Evolutionary conservation across 2,329 filamentous ascomycete genomes (phyloP), one percentile per base, ranked within the genome.

Genomic region (Cladosporium sphaerospermum): DNA sequence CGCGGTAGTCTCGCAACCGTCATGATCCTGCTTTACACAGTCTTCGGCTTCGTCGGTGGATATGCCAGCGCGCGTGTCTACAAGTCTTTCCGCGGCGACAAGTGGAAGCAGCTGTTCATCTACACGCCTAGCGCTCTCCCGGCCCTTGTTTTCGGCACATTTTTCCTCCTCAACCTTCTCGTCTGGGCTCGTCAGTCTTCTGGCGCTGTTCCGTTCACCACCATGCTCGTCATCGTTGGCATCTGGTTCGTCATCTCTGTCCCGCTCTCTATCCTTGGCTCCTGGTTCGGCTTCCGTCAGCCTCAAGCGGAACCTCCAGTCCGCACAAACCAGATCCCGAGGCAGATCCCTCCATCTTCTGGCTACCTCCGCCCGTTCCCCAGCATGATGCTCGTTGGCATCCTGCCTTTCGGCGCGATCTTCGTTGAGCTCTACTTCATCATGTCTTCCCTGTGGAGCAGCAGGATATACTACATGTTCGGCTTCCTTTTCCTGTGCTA

Each of bases 401-500:
- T 97, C 47, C 78, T 97, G 23, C 93, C 93, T 0, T 99, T 99
- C 64, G 90, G 88, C 44, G 92, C 93, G 57, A 97, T 99, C 67
- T 96, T 97, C 61, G 91, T 97, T 44, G 93, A 99, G 74, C 83
- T 99, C 2, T 97, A 96, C 79, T 97, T 97, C 73, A 96, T 99
- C 76, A 95, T 99, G 89, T 95, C 86, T 73, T 95, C 89, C 23
- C 92, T 99, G 68, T 99, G 93, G 93, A 96, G 95, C 73, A 92
- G 86, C 76, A 89, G 93, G 73, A 93, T 99, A 61, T 99, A 99
- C 78, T 99, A 99, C 80, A 99, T 99, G 93, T 99, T 99, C 65
- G 93, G 93, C 18, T 99, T 99, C 79, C 77, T 99, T 34, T 99
- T 99, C 78, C 80, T 99, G 53, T 96, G 91, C 78, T 99, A 96